Evolutionary conservation across 768 basidiomycete genomes (phyloP).

Genomic region (Rhizopogon roseolus): DNA sequence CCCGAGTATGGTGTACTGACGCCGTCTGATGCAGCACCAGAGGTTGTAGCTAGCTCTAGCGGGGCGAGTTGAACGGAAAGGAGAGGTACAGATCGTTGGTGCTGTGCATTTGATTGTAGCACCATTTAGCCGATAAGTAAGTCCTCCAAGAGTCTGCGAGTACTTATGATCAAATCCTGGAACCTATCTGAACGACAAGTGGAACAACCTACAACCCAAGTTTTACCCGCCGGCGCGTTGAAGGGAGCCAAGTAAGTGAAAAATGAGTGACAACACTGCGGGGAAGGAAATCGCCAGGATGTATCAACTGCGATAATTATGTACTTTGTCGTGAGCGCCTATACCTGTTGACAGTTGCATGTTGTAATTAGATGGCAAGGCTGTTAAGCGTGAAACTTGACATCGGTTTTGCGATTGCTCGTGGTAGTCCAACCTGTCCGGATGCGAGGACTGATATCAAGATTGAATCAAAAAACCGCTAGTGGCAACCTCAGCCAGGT

Average conservation of each 20-base stretch:
- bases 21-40: background rate
- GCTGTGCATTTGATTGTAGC: background rate
- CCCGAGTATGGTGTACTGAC: background rate
- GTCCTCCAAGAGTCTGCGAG: background rate
- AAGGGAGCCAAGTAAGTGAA: background rate
- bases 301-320: background rate
- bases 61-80: background rate
- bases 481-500: too few relatives aligned
- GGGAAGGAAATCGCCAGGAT: background rate
- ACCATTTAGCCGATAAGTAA: background rate
- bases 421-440: too few relatives aligned
- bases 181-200: background rate
- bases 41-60: background rate
- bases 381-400: background rate
- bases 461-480: too few relatives aligned
- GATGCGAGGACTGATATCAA: too few relatives aligned
- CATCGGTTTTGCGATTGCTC: too few relatives aligned
- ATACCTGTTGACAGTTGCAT: background rate
- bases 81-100: background rate
- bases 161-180: too few relatives aligned
- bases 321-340: background rate
- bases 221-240: background rate
- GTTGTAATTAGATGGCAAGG: background rate
- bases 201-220: background rate
- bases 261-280: background rate